Percentiles rank a stretch among this genome's conserved stretches.
Evolutionary conservation across 1,284 basidiomycete genomes (phyloP).

Genomic region (Heterobasidion occidentale): DNA sequence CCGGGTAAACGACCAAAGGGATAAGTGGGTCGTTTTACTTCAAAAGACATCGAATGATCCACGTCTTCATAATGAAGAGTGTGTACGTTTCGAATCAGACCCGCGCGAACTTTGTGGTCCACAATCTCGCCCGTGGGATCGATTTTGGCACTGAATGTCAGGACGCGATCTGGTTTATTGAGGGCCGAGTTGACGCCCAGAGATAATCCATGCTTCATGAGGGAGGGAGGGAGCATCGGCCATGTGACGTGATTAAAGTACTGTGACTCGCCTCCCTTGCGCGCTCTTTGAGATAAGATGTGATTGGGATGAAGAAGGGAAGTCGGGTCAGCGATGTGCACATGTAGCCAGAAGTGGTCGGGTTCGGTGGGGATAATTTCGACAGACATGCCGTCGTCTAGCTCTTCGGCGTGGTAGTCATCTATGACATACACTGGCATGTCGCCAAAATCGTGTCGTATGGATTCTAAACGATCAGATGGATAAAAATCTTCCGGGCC

Average conservation of each 20-base stretch:
- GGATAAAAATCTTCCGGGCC: constrained; percentile 53
- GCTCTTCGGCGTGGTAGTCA: constrained; percentile 73
- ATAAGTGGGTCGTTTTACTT: constrained; percentile 18
- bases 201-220: constrained; percentile 43
- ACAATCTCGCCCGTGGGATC: constrained; percentile 56
- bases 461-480: constrained; percentile 48
- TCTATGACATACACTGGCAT: constrained; percentile 89
- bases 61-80: constrained; percentile 67
- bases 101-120: constrained; percentile 67
- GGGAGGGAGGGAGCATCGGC: constrained; percentile 60
- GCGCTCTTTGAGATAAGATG: constrained; percentile 48
- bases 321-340: constrained; percentile 94
- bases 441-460: constrained; percentile 83
- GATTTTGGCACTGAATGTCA: constrained; percentile 82
- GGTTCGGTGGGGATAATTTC: constrained; percentile 54
- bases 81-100: constrained; percentile 64
- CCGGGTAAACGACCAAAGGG: constrained; percentile 34
- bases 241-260: constrained; percentile 64
- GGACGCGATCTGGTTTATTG: constrained; percentile 41
- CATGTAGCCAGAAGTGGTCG: constrained; percentile 74
- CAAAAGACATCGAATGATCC: constrained; percentile 43
- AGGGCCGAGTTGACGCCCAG: constrained; percentile 39
- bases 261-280: constrained; percentile 36
- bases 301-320: constrained; percentile 69
- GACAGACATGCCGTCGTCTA: constrained; percentile 92